Base-by-base conservation (phyloP, 2,329 filamentous ascomycete species). In the Colletotrichum incanum region DNA sequence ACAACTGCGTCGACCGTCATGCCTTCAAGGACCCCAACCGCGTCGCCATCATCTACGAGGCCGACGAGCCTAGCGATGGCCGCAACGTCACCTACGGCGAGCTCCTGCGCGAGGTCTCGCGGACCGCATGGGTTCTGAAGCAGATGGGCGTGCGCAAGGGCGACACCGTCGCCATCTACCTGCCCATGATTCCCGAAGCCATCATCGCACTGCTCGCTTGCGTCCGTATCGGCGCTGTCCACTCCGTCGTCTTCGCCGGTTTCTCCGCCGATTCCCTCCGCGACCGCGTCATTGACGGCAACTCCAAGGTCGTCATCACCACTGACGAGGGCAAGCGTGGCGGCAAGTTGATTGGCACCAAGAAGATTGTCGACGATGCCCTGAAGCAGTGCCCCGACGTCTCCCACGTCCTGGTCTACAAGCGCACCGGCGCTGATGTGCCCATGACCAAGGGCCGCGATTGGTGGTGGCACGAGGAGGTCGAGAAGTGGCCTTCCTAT, bases 131-230 rank as follows among this genome's bases (percentile, higher is more conserved):
- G 86, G 93, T 93, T 31, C 89, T 99, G 77, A 98, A 95, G 88
- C 90, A 96, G 86, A 96, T 98, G 91, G 96, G 96, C 74, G 96
- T 99, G 73, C 92, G 93, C 86, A 98, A 98, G 88, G 96, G 96
- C 67, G 96, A 99, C 84, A 98, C 95, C 5, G 95, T 99, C 69
- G 96, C 95, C 74, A 93, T 99, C 76, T 99, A 99, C 87, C 86
- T 99, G 75, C 96, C 96, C 82, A 99, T 99, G 96, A 98, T 99
- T 83, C 96, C 96, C 67, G 96, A 99, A 84, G 96, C 96, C 8
- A 79, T 99, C 71, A 88, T 99, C 78, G 93, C 96, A 65, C 94
- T 99, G 83, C 88, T 99, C 68, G 96, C 96, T 73, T 97, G 95
- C 83, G 86, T 92, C 47, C 94, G 96, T 80, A 97, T 99, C 77